Evolutionary conservation across 208 protist genomes (phyloP).

Genomic region (Crithidia sp.): DNA sequence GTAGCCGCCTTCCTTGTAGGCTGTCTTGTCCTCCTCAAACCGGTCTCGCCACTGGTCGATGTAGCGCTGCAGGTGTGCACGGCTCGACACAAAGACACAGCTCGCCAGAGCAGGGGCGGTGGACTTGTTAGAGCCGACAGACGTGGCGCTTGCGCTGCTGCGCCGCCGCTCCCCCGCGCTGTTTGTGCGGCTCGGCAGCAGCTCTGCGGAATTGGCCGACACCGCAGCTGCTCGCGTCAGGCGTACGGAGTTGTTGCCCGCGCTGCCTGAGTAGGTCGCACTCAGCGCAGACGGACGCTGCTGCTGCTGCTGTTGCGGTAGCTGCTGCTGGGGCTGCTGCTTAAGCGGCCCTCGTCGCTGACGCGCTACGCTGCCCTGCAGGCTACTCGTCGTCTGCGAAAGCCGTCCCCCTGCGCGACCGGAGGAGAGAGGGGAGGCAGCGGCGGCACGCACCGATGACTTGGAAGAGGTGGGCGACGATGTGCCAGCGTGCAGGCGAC

Average conservation of each 20-base stretch:
- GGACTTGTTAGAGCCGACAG: constrained; percentile 11
- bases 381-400: constrained; percentile 7
- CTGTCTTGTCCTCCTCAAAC: constrained; percentile 60
- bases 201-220: not conserved
- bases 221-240: not conserved
- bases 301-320: constrained; percentile 7
- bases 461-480: constrained; percentile 16
- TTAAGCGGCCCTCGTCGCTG: constrained; percentile 6
- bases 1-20: constrained; percentile 83
- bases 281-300: constrained; percentile 11
- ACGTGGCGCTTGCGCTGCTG: constrained; percentile 14
- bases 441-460: constrained; percentile 7
- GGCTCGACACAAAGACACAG: constrained; percentile 28
- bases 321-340: not conserved
- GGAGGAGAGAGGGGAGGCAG: constrained; percentile 1
- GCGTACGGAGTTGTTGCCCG: not conserved
- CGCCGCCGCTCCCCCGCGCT: constrained; percentile 5
- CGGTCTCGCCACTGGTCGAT: constrained; percentile 62
- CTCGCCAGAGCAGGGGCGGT: not conserved
- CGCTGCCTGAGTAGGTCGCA: constrained; percentile 14
- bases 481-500: constrained; percentile 1
- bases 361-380: not conserved
- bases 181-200: not conserved
- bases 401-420: not conserved
- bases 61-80: constrained; percentile 43